A percentile compares a stretch with the other conserved stretches of the same genome.
Evolutionary conservation across 129 eudicot genomes (phyloP).

Genomic region (Daucus carota): DH1_v3.0 NC_030389.2:34513501-34514000

Average conservation of each 20-base stretch:
- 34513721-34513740: background rate
- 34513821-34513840: background rate
- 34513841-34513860: too few relatives aligned
- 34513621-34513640: constrained; percentile 18
- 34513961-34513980: background rate
- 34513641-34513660: constrained; percentile 23
- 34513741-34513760: background rate
- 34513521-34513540: constrained; percentile 36
- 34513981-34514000: background rate
- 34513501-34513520: constrained; percentile 38
- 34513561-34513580: constrained; percentile 52
- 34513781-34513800: background rate
- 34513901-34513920: background rate
- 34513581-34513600: constrained; percentile 71
- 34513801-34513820: background rate
- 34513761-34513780: background rate
- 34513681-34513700: constrained; percentile 82
- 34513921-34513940: too few relatives aligned
- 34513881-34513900: too few relatives aligned
- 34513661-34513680: constrained; percentile 79
- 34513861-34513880: background rate
- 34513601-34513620: constrained; percentile 24
- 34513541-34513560: constrained; percentile 32
- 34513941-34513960: background rate
- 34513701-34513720: background rate